Evolutionary conservation across 345 rosid species (phyloP).

Genomic region (Bruguiera parviflora): DNA sequence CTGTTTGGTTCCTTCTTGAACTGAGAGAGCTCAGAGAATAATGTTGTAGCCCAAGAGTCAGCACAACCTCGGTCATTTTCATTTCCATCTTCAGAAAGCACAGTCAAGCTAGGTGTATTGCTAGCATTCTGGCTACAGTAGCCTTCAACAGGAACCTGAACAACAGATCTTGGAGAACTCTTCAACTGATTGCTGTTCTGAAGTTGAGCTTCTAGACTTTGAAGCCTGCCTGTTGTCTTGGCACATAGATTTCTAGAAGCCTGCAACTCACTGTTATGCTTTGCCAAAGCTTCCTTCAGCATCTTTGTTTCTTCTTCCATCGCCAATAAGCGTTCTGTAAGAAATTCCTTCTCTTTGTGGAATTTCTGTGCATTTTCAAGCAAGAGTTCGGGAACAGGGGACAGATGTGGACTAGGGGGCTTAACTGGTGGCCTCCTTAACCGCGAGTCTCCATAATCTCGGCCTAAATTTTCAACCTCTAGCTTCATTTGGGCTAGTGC

Average conservation of each 20-base stretch:
- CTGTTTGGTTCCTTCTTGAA: constrained; percentile 47
- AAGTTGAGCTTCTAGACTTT: constrained; percentile 63
- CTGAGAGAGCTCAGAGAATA: constrained; percentile 54
- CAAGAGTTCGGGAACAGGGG: constrained; percentile 57
- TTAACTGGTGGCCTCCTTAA: constrained; percentile 68
- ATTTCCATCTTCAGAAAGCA: constrained; percentile 88
- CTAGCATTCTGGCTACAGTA: constrained; percentile 58
- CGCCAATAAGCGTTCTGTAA: constrained; percentile 68
- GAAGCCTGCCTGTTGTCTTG: constrained; percentile 71
- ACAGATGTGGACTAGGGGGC: constrained; percentile 59
- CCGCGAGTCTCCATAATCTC: constrained; percentile 67
- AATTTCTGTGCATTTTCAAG: constrained; percentile 66
- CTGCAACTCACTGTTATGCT: constrained; percentile 81
- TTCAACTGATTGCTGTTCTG: constrained; percentile 41
- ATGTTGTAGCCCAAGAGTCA: constrained; percentile 60
- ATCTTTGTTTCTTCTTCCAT: constrained; percentile 99
- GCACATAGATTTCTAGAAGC: constrained; percentile 92
- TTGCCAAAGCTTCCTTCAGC: constrained; percentile 93
- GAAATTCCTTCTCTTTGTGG: constrained; percentile 71
- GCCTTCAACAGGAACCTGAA: constrained; percentile 53
- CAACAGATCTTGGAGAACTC: constrained; percentile 43
- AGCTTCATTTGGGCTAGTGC: constrained; percentile 98
- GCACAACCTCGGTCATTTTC: constrained; percentile 75
- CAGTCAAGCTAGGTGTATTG: constrained; percentile 73
- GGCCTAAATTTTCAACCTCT: constrained; percentile 88